Conservation (phyloP, 2,329 filamentous ascomycete genomes). For the Endoconidiophora polonica region DNA sequence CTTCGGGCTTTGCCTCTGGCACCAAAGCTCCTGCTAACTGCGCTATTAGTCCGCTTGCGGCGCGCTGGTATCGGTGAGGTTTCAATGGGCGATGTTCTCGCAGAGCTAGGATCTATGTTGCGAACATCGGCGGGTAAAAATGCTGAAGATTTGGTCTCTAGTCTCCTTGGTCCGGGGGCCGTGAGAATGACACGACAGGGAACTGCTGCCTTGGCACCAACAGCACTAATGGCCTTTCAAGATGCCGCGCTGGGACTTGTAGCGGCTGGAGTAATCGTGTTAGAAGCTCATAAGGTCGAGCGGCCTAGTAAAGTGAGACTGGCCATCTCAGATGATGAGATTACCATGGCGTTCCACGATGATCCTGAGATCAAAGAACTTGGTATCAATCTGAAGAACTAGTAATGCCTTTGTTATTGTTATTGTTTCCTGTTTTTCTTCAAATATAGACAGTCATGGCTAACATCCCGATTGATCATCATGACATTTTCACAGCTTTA, state of each 20-base stretch:
- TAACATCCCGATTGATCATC: neutral
- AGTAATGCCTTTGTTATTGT: conserved; percentile 11
- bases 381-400: conserved; percentile 32
- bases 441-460: neutral
- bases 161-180: conserved; percentile 5
- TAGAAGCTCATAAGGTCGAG: conserved; percentile 69
- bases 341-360: conserved; percentile 72
- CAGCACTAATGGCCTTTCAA: conserved; percentile 21
- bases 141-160: conserved; percentile 11
- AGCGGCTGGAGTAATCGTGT: conserved; percentile 70
- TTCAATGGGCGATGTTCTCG: conserved; percentile 72
- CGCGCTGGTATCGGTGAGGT: conserved; percentile 77
- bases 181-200: conserved; percentile 1
- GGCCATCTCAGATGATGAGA: conserved; percentile 77
- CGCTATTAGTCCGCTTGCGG: conserved; percentile 60
- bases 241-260: conserved; percentile 65
- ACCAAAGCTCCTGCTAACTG: conserved; percentile 72
- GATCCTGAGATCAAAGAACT: conserved; percentile 74
- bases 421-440: conserved; percentile 9
- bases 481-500: neutral
- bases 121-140: conserved; percentile 9
- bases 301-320: conserved; percentile 75
- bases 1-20: conserved; percentile 66
- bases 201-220: conserved; percentile 8
- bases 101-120: conserved; percentile 36